phyloP scores from a whole-genome alignment of 2,329 filamentous ascomycete genomes.

The Colletotrichum sp. region DNA sequence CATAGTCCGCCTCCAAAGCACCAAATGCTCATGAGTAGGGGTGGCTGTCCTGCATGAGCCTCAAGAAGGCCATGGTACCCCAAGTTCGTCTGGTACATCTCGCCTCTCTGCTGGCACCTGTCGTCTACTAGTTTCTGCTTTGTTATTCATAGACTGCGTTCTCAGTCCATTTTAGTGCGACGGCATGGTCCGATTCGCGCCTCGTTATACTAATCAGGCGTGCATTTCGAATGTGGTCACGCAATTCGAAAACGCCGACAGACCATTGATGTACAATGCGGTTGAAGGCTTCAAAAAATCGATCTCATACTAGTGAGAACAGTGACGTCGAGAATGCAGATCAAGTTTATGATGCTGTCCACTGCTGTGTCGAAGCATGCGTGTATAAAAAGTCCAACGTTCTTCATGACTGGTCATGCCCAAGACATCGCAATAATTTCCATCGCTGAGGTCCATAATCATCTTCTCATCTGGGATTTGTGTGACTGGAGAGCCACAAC shows the following conservation, averaged over 20 bases:
- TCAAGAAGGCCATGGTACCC: neutral
- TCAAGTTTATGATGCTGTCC: neutral
- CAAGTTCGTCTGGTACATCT: neutral
- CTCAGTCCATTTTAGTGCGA: neutral
- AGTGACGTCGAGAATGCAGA: neutral
- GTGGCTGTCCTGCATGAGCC: neutral
- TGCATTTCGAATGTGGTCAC: neutral
- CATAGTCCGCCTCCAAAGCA: neutral
- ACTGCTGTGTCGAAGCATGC: neutral
- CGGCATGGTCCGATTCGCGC: neutral
- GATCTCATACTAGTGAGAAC: neutral
- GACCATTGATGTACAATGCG: too few relatives aligned
- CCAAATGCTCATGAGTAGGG: too few relatives aligned
- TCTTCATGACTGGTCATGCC: neutral
- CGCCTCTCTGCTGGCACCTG: neutral
- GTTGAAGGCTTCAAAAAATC: too few relatives aligned
- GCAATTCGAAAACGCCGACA: too few relatives aligned
- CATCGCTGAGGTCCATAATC: neutral
- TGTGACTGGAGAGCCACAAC: neutral
- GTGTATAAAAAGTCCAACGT: neutral
- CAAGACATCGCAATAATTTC: neutral
- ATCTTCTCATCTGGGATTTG: neutral
- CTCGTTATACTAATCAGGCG: neutral
- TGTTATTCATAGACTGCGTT: neutral
- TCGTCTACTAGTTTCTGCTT: neutral